These are phyloP conservation scores for Xylogone sp. DNA, from an alignment of 2,329 filamentous ascomycete species.

Conservation along the genomic window DNA sequence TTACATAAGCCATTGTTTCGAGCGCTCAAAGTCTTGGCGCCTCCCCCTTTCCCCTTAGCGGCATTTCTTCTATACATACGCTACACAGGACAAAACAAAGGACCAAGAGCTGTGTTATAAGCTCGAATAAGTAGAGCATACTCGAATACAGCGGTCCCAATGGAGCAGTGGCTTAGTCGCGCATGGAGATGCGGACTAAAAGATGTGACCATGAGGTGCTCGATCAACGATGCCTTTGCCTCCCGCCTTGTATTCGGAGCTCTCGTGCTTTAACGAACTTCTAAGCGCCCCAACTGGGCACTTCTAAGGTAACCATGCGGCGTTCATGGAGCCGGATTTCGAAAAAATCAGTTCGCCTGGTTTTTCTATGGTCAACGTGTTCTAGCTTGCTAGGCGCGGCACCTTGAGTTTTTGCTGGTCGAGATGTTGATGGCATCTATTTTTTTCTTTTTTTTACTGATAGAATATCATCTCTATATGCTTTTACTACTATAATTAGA, in stretches of 20 bases:
- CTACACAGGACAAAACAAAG: no score
- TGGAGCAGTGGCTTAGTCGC: background rate
- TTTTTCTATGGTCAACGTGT: background rate
- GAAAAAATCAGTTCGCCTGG: no score
- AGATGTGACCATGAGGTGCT: no score
- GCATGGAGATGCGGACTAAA: background rate
- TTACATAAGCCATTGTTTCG: background rate
- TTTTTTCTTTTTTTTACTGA: background rate
- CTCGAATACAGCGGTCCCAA: background rate
- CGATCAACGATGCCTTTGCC: background rate
- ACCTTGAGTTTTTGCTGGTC: background rate
- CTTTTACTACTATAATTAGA: no score
- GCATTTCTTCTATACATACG: background rate
- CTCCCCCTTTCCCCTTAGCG: slow-evolving; percentile 1
- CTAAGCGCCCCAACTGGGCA: background rate
- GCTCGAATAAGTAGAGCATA: background rate
- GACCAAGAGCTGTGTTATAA: background rate
- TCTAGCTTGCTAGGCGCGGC: background rate
- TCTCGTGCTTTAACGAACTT: background rate
- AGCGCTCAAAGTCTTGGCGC: background rate
- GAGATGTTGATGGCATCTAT: background rate
- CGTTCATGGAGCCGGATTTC: no score
- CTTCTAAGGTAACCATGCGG: no score
- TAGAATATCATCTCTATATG: no score
- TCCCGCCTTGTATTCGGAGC: background rate